Evolutionary conservation across 345 rosid species (phyloP).

Genomic region (Eucalyptus dawsonii): DNA sequence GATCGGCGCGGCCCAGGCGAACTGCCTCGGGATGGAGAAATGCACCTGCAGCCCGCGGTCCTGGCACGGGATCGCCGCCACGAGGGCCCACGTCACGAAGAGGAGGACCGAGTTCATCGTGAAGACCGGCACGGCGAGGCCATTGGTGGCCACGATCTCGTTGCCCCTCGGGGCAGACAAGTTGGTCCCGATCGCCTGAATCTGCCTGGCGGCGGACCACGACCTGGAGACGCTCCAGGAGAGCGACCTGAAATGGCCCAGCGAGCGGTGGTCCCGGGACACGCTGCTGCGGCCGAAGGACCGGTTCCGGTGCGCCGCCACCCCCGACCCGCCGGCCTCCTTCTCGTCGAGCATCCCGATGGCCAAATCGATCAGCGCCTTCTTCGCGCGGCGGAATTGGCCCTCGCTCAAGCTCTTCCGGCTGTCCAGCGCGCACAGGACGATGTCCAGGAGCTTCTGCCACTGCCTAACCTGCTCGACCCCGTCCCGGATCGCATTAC

Average conservation of each 20-base stretch:
- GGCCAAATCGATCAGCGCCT: conserved; percentile 71
- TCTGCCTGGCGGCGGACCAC: conserved; percentile 93
- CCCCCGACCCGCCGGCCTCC: conserved; percentile 23
- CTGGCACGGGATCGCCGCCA: conserved; percentile 95
- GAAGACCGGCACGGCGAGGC: conserved; percentile 54
- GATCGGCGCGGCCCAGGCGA: conserved; percentile 55
- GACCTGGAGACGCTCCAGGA: conserved; percentile 98
- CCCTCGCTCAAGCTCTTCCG: conserved; percentile 57
- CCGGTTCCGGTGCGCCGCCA: conserved; percentile 70
- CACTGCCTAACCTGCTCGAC: conserved; percentile 32
- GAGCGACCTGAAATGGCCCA: conserved; percentile 73
- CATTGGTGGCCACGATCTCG: conserved; percentile 44
- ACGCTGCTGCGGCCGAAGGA: conserved; percentile 53
- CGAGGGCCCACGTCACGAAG: conserved; percentile 88
- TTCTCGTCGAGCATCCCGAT: conserved; percentile 83
- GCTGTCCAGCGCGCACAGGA: conserved; percentile 33
- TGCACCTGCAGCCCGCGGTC: conserved; percentile 86
- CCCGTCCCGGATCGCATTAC: conserved; percentile 40
- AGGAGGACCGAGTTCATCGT: conserved; percentile 62
- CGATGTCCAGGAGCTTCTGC: conserved; percentile 29
- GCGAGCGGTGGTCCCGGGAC: conserved; percentile 10
- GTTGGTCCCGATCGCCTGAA: conserved; percentile 65
- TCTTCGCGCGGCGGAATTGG: conserved; percentile 80
- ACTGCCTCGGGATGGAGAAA: conserved; percentile 59
- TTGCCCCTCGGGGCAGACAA: conserved; percentile 40